A percentile compares a stretch with the other conserved stretches of the same genome.
phyloP scores from a whole-genome alignment of 768 basidiomycete species.

The Naganishia kalamii region DNA sequence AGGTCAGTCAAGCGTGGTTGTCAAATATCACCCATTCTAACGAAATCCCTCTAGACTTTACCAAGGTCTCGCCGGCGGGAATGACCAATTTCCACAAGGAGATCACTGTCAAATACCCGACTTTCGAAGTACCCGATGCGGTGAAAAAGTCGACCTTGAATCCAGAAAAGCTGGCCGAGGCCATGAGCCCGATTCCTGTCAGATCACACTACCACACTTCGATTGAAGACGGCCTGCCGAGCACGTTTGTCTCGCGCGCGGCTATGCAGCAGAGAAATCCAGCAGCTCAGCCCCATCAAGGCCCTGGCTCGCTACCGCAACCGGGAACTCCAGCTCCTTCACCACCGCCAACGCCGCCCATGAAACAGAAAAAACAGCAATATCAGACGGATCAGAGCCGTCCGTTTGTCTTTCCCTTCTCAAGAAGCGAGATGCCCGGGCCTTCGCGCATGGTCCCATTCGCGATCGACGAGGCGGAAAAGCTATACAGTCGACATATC shows the following conservation, averaged over 20 bases:
- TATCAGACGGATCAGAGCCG: constrained; percentile 93
- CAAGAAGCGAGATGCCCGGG: constrained; percentile 52
- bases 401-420: constrained; percentile 94
- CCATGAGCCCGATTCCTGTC: constrained; percentile 84
- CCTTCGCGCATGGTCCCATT: constrained; percentile 74
- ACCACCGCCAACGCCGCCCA: constrained; percentile 57
- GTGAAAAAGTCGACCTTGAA: constrained; percentile 21
- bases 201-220: constrained; percentile 85
- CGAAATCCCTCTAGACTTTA: constrained; percentile 49
- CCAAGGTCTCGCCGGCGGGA: constrained; percentile 87
- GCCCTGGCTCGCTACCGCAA: constrained; percentile 27
- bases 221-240: constrained; percentile 23
- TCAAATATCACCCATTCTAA: constrained; percentile 4
- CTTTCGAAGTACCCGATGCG: constrained; percentile 63
- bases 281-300: constrained; percentile 4
- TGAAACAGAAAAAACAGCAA: constrained; percentile 93
- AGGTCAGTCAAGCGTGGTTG: constrained; percentile 34
- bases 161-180: constrained; percentile 67
- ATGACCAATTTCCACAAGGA: constrained; percentile 83
- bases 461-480: constrained; percentile 92
- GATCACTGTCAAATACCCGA: constrained; percentile 90
- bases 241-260: constrained; percentile 16
- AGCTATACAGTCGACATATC: constrained; percentile 81
- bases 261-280: background rate
- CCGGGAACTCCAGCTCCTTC: constrained; percentile 86